Evolutionary conservation across 495 filamentous ascomycete species (phyloP), one percentile per base, ranked within the genome.

Genomic region (Penicillium paradoxum): DNA sequence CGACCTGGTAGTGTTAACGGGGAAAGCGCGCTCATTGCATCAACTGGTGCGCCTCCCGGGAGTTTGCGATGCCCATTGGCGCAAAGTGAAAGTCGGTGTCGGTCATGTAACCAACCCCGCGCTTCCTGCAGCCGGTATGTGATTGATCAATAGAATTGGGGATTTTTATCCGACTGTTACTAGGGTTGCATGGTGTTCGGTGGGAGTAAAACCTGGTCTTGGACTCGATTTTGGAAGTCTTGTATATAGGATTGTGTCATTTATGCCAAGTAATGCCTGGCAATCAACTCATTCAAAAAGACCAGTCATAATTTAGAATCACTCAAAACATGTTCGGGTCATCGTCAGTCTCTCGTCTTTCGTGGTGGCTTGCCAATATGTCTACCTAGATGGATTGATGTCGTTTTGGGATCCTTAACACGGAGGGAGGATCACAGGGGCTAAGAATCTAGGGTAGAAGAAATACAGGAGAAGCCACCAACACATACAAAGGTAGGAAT

Each of bases 131-230:
- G 29, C 49, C 39, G 36, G 32, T n/a, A 33, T 51, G 38, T 51
- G 49, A 43, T 43, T 25, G 19, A 22, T 43, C 38, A 34, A 34
- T 41, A 29, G 30, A 6, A 24, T 15, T 15, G 13, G 5, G 29
- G 5, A 11, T 24, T 51, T 27, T 43, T 21, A 13, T 51, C 13
- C 14, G 32, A 37, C 11, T 48, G 33, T 49, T 51, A 25, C 49
- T 32, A 34, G 29, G 48, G 38, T 51, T 51, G 49, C 39, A 51
- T 51, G 49, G 49, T 32, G 49, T 51, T 51, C 25, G 47, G 43
- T 33, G 21, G 21, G 38, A 51, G 49, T 51, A n/a, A 18, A 43
- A 43, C 49, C 21, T 51, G 46, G 34, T 49, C 14, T 43, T 30
- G 17, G 43, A 15, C 39, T 44, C 41, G 17, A 30, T 15, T 29